A percentile compares a stretch with the other conserved stretches of the same genome.
These are phyloP conservation scores for Myriosclerotinia curreyana DNA, from an alignment of 2,329 filamentous ascomycete species.

Conservation along the genomic window DNA sequence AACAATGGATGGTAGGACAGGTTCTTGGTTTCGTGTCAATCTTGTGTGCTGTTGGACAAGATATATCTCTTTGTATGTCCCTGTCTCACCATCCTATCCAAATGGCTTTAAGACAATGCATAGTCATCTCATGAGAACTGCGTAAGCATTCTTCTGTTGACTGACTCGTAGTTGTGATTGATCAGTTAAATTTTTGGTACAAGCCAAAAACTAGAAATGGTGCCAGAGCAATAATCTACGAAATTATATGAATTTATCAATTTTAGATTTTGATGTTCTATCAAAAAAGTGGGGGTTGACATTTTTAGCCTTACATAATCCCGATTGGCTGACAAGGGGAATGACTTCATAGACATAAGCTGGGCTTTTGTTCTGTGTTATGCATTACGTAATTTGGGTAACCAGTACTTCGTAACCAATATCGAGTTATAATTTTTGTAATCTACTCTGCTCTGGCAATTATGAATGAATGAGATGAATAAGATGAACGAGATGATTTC, in stretches of 20 bases:
- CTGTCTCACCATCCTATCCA: not conserved
- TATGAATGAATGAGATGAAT: no score
- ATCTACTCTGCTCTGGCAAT: no score
- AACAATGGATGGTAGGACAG: not conserved
- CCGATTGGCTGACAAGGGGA: not conserved
- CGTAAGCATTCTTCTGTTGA: not conserved
- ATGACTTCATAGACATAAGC: not conserved
- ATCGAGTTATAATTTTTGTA: no score
- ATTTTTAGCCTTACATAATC: not conserved
- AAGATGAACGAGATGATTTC: not conserved
- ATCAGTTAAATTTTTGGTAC: not conserved
- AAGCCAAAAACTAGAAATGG: not conserved
- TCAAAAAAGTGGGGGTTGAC: not conserved
- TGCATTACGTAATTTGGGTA: conserved; percentile 1
- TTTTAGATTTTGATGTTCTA: not conserved
- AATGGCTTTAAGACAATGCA: not conserved
- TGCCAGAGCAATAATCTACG: not conserved
- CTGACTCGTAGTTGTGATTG: not conserved
- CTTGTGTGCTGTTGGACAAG: not conserved
- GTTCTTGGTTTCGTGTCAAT: not conserved
- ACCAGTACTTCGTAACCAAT: not conserved
- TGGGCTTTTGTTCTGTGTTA: rapidly evolving
- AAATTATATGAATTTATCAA: not conserved
- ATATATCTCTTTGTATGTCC: not conserved
- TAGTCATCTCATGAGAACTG: not conserved